Percentiles rank a stretch among this genome's conserved stretches.
Evolutionary conservation across 805 yeast species (phyloP).

Genomic region (Clavispora carvajalis): DNA sequence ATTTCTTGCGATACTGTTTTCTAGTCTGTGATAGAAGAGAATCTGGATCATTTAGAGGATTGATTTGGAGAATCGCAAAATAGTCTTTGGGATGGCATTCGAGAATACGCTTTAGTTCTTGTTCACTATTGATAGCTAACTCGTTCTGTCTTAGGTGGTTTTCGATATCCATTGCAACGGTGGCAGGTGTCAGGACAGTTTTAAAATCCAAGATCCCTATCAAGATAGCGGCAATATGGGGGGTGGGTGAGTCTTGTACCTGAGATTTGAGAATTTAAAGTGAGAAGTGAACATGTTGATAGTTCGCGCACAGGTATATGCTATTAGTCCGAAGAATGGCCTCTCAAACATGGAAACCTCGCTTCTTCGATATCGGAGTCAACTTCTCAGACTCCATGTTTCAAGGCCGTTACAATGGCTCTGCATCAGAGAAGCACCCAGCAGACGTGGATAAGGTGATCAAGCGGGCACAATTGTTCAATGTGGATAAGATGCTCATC

Average conservation of each 20-base stretch:
- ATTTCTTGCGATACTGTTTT: conserved; percentile 49
- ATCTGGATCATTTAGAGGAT: conserved; percentile 33
- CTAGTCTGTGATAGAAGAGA: conserved; percentile 36
- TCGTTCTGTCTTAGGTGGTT: background rate
- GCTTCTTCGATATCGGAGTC: conserved; percentile 49
- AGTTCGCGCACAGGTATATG: background rate
- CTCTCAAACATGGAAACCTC: conserved; percentile 29
- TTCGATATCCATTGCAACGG: background rate
- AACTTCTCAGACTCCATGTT: conserved; percentile 90
- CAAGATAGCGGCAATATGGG: no score
- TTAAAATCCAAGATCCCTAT: no score
- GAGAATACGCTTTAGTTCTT: conserved; percentile 53
- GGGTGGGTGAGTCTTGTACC: no score
- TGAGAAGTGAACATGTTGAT: background rate
- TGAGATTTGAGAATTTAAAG: background rate
- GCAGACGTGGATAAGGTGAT: conserved; percentile 63
- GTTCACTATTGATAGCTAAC: conserved; percentile 28
- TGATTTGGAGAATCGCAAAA: conserved; percentile 46
- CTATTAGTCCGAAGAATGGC: background rate
- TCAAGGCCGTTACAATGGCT: conserved; percentile 70
- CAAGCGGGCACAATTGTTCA: conserved; percentile 55
- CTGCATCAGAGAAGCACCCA: conserved; percentile 49
- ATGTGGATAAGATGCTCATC: conserved; percentile 66
- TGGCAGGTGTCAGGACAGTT: no score
- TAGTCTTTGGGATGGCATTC: conserved; percentile 45